Evolutionary conservation across 257 asterid genomes (phyloP), one percentile per base, ranked within the genome.

Genomic region (Jacaranda mimosifolia): DNA sequence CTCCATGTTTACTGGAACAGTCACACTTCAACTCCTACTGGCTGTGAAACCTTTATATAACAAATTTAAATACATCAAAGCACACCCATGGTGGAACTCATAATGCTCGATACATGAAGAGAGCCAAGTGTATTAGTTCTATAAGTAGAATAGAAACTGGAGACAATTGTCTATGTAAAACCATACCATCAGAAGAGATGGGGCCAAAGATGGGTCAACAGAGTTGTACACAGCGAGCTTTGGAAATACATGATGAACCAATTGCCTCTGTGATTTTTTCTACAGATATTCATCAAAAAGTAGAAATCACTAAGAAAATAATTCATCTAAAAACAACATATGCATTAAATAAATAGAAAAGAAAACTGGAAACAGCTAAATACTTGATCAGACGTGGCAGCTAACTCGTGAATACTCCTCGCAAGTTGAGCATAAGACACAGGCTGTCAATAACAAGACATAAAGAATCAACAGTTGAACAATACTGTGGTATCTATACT

Each of bases 361-460:
- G 5, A 72, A 40, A 82, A 52, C 36, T 56, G 21, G 52, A 46
- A 67, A 80, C 62, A 36, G 75, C 46, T 40, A 80, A 76, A 63
- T 90, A 96, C 99, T 86, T 93, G 99, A 89, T 96, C 99, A 68
- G 96, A 93, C 38, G 98, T 69, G 63, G 99, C 98, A 13, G 99
- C 97, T 80, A 96, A 87, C 91, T 96, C 99, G 12, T 96, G 99
- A 83, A 96, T 96, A 82, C 97, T 96, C 89, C 99, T 87, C 10
- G 98, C 99, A 81, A 96, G 98, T 89, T 96, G 99, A 43, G 98
- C 99, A 79, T 96, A 96, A 42, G 99, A 96, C 80, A 96, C 99
- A 3, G 99, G 97, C 94, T 96, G 96, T 60, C 71, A 80, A 73
- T 39, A 80, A 45, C 62, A 40, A 74, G 38, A 67, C 38, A 53